Conservation (phyloP, 2,329 filamentous ascomycete genomes). For the Leptographium flavum region DNA sequence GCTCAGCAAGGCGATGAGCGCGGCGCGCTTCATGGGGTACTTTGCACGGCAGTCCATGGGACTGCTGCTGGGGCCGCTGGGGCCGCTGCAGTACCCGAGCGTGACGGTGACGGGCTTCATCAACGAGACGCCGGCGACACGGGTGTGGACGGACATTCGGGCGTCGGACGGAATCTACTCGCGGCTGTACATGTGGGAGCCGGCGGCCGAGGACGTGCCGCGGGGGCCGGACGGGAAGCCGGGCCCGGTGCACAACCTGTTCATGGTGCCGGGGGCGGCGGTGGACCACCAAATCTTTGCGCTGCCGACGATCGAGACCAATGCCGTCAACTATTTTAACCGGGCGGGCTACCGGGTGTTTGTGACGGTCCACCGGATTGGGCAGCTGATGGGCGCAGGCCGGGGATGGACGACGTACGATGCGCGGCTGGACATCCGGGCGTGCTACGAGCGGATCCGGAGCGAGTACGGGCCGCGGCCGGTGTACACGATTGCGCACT, state of each 20-base stretch:
- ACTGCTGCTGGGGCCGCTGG: constrained; percentile 40
- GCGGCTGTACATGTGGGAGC: constrained; percentile 42
- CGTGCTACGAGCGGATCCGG: constrained; percentile 39
- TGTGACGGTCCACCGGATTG: constrained; percentile 42
- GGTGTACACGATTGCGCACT: constrained; percentile 47
- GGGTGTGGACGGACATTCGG: constrained; percentile 27
- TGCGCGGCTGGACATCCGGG: constrained; percentile 42
- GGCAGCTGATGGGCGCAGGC: constrained; percentile 33
- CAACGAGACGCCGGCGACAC: constrained; percentile 32
- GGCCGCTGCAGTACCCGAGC: constrained; percentile 39
- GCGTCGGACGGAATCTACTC: constrained; percentile 39
- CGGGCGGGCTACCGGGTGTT: constrained; percentile 46
- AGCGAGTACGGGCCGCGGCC: constrained; percentile 18
- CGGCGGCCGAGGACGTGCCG: constrained; percentile 27
- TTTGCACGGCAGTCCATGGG: constrained; percentile 39
- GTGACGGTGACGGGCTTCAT: constrained; percentile 32
- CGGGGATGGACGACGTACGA: constrained; percentile 45
- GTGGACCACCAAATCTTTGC: constrained; percentile 51
- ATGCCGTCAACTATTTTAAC: constrained; percentile 49
- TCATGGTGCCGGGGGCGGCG: constrained; percentile 48
- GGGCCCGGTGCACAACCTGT: constrained; percentile 30
- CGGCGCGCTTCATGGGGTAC: constrained; percentile 37
- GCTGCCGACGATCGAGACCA: constrained; percentile 47
- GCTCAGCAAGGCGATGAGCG: constrained; percentile 27
- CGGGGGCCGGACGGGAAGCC: constrained; percentile 9